Evolutionary conservation across 2,329 filamentous ascomycete species (phyloP).

Genomic region (Monosporascus cannonballus): DNA sequence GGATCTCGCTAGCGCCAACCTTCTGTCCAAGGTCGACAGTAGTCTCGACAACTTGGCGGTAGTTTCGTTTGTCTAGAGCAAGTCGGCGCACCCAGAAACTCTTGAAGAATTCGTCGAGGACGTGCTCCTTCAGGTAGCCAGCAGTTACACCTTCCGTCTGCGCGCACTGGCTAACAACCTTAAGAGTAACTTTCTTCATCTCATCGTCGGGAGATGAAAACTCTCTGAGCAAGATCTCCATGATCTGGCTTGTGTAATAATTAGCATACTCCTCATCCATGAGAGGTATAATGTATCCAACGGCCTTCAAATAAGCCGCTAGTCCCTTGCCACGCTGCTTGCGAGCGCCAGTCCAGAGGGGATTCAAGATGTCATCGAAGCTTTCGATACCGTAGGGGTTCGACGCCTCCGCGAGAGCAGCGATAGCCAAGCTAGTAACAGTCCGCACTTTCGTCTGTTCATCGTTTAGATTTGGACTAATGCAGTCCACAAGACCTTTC

Average conservation of each 20-base stretch:
- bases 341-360: slow-evolving; percentile 90
- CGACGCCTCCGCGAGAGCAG: slow-evolving; percentile 88
- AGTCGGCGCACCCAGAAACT: slow-evolving; percentile 97
- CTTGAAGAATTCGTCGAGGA: slow-evolving; percentile 96
- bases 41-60: slow-evolving; percentile 94
- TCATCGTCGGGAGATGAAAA: slow-evolving; percentile 97
- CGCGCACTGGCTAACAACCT: slow-evolving; percentile 93
- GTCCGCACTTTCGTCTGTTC: slow-evolving; percentile 98
- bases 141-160: slow-evolving; percentile 92
- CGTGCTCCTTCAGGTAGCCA: slow-evolving; percentile 89
- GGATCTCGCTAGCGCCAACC: slow-evolving; percentile 92
- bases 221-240: slow-evolving; percentile 94
- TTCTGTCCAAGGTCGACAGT: slow-evolving; percentile 97
- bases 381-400: slow-evolving; percentile 99
- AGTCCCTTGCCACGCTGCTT: slow-evolving; percentile 96
- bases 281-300: slow-evolving; percentile 94
- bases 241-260: slow-evolving; percentile 97
- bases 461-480: slow-evolving; percentile 91
- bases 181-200: slow-evolving; percentile 99
- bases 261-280: slow-evolving; percentile 99
- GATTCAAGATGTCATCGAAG: slow-evolving; percentile 96
- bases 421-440: slow-evolving; percentile 90
- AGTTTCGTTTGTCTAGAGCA: slow-evolving; percentile 96
- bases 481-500: slow-evolving; percentile 93
- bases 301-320: slow-evolving; percentile 92